Evolutionary conservation across 306 rosid genomes (phyloP).

Genomic region (Astragalus membranaceus): DNA sequence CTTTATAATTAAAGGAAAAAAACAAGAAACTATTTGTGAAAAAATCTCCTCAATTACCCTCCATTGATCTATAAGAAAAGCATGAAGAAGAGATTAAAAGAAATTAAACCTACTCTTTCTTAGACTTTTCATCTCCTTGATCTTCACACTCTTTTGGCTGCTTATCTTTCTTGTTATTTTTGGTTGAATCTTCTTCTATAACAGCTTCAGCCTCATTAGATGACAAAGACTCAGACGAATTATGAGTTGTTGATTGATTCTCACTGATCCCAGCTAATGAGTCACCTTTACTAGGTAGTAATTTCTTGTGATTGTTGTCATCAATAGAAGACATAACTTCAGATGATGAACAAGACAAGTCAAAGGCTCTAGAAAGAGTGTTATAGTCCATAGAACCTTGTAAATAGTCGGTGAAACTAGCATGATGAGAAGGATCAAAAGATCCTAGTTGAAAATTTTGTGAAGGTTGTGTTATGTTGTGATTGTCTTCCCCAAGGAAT

Average conservation of each 20-base stretch:
- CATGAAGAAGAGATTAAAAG: background rate
- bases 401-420: conserved; percentile 57
- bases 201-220: conserved; percentile 60
- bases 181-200: conserved; percentile 48
- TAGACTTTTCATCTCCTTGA: conserved; percentile 35
- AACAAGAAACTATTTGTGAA: background rate
- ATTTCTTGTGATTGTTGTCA: conserved; percentile 22
- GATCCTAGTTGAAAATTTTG: conserved; percentile 34
- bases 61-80: conserved; percentile 10
- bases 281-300: conserved; percentile 24
- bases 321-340: conserved; percentile 52
- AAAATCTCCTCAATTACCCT: background rate
- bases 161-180: conserved; percentile 45
- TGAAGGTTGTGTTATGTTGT: background rate
- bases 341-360: conserved; percentile 74
- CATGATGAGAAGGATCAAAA: conserved; percentile 39
- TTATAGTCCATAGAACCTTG: conserved; percentile 72
- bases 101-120: conserved; percentile 58
- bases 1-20: conserved; percentile 1
- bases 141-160: conserved; percentile 41
- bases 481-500: conserved; percentile 1
- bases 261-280: conserved; percentile 27
- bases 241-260: conserved; percentile 39
- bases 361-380: conserved; percentile 72
- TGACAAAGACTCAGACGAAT: conserved; percentile 63